Base-by-base conservation (phyloP, 208 protist species). In the Leptomonas pyrrhocoris region DNA sequence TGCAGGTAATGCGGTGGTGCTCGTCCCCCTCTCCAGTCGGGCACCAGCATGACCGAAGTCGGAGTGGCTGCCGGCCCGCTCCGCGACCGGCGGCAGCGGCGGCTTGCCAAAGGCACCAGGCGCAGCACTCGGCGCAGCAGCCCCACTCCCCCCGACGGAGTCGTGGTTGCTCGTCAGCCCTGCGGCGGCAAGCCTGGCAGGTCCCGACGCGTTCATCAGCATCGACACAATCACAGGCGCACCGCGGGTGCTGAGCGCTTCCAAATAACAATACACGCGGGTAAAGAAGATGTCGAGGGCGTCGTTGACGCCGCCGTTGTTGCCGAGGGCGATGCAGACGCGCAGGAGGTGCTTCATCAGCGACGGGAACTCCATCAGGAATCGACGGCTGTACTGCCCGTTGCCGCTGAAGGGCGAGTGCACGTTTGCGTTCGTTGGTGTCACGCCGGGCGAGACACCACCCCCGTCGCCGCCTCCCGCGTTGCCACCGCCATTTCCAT, bases 251-350 rank as follows among this genome's bases (percentile, higher is more conserved):
- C 90, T 86, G 31, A 96, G 56, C 28, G 77, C 48, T 63, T 89
- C 87, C 11, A 94, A 73, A 25, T 81, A 79, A 11, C 64, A 34
- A 55, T 85, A 94, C 23, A 96, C 82, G 53, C 92, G 85, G 23
- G 45, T 77, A 68, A 92, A 94, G 78, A 90, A 94, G 19, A 81
- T 67, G 27, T 96, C 89, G 9, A 96, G 71, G 23, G 84, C 89
- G 46, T 93, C 85, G 71, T 79, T 88, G 54, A 96, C 30, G 34
- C 74, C 78, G 12, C 73, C 79, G 57, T 66, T 80, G 54, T 68
- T 64, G 23, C 84, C 77, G 54, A 93, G 63, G 16, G 74, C 67
- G 16, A 68, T 60, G 9, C 77, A 81, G 42, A 89, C 46, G 27
- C 86, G 84, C 46, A 74, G 45, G 28, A 94, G 51, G 61, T 81